Evolutionary conservation across 192 early-diverging fungal species (phyloP).

Genomic region (Haplosporangium gracile): DNA sequence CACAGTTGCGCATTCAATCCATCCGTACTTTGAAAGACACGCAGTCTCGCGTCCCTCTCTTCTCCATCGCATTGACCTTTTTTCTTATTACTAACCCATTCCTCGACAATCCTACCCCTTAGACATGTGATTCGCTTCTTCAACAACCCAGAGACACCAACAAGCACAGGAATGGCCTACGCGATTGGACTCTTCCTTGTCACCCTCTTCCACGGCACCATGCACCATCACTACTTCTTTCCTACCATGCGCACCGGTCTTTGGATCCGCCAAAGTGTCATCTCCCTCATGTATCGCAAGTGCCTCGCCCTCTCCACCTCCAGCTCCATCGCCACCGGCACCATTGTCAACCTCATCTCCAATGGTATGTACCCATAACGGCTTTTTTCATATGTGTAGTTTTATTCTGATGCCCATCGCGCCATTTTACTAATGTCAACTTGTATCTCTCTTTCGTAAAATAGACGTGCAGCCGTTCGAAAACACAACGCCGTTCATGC

Average conservation of each 20-base stretch:
- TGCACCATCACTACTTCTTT: constrained; percentile 59
- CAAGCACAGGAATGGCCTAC: constrained; percentile 41
- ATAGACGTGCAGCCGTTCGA: constrained; percentile 59
- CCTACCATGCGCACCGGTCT: constrained; percentile 57
- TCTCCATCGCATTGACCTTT: neutral
- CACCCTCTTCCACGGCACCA: constrained; percentile 55
- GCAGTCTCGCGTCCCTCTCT: neutral
- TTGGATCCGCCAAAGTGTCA: constrained; percentile 46
- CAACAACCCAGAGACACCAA: constrained; percentile 13
- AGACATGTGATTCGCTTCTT: constrained; percentile 58
- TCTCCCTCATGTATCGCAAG: constrained; percentile 59
- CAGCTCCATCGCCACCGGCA: constrained; percentile 53
- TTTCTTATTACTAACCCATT: neutral
- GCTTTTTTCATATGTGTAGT: no score
- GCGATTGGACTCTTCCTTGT: constrained; percentile 54
- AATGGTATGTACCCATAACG: constrained; percentile 32
- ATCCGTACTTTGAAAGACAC: no score
- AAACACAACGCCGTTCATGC: constrained; percentile 56
- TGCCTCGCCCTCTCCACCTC: constrained; percentile 54
- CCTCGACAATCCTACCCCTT: neutral
- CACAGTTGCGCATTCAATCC: no score
- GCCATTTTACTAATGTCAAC: neutral
- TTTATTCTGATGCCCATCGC: neutral
- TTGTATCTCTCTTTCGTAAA: neutral
- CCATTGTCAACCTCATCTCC: constrained; percentile 57